Evolutionary conservation across 1,139 yeast genomes (phyloP).

Genomic region (Yamadazyma taylorii): DNA sequence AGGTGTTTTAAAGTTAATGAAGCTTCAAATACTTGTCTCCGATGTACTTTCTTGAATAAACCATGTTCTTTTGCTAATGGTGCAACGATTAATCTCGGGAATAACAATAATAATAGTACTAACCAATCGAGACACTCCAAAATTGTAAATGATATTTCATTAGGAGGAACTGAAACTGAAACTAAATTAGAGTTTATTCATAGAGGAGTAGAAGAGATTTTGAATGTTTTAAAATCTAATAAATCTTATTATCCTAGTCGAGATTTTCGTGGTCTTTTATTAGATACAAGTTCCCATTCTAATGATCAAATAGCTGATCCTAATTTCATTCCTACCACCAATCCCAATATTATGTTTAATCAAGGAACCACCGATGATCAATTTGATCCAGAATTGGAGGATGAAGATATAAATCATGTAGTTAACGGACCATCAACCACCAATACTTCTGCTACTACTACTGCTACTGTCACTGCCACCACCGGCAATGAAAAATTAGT

Average conservation of each 20-base stretch:
- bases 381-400: conserved; percentile 6
- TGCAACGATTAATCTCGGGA: too few relatives aligned
- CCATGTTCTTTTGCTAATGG: conserved; percentile 46
- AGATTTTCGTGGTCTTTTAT: conserved; percentile 28
- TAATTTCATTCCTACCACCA: neutral
- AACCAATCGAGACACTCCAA: too few relatives aligned
- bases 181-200: conserved; percentile 28
- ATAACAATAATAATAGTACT: conserved; percentile 2
- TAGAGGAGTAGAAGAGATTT: conserved; percentile 33
- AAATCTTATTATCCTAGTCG: conserved; percentile 9
- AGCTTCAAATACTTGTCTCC: conserved; percentile 47
- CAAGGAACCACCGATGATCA: neutral
- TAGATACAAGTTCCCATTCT: conserved; percentile 34
- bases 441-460: neutral
- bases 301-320: conserved; percentile 5
- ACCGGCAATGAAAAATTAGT: conserved; percentile 8
- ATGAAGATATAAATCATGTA: conserved; percentile 2
- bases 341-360: conserved; percentile 1
- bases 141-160: too few relatives aligned
- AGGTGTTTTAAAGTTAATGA: conserved; percentile 55
- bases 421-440: neutral
- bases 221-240: conserved; percentile 22
- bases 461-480: too few relatives aligned
- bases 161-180: too few relatives aligned
- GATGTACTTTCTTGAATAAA: conserved; percentile 53